phyloP scores from a whole-genome alignment of 345 rosid species.

The Euphorbia tirucalli region DNA sequence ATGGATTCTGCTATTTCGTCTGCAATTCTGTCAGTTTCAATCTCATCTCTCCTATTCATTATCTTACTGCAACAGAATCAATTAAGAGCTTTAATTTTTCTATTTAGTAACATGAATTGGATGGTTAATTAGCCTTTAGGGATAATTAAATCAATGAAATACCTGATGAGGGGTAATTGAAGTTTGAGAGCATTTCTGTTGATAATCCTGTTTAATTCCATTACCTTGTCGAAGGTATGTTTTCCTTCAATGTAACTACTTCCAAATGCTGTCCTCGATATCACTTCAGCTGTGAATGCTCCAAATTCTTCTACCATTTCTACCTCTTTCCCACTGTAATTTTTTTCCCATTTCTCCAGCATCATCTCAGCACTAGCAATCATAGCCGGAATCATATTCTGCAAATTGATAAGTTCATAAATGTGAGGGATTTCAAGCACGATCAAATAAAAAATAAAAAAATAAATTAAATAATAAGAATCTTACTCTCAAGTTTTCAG shows the following conservation, averaged over 20 bases:
- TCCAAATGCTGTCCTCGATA: slow-evolving; percentile 53
- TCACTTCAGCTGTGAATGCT: slow-evolving; percentile 27
- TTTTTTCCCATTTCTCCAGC: slow-evolving; percentile 8
- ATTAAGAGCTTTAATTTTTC: too few species aligned
- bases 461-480: not conserved
- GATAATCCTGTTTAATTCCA: slow-evolving; percentile 13
- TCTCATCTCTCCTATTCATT: slow-evolving; percentile 22
- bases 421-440: too few species aligned
- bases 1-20: not conserved
- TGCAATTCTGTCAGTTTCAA: slow-evolving; percentile 8
- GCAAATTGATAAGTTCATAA: not conserved
- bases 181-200: slow-evolving; percentile 15
- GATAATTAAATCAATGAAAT: too few species aligned
- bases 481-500: slow-evolving; percentile 37
- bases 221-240: slow-evolving; percentile 36
- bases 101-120: too few species aligned
- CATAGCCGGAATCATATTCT: slow-evolving; percentile 16
- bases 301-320: slow-evolving; percentile 4
- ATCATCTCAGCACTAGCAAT: slow-evolving; percentile 9
- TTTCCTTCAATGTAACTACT: slow-evolving; percentile 45
- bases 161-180: slow-evolving; percentile 27
- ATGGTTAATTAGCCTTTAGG: too few species aligned
- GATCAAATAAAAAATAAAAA: too few species aligned
- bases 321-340: not conserved
- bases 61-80: slow-evolving; percentile 23